Percentiles rank a stretch among this genome's conserved stretches.
These are phyloP conservation scores for Boletellus sp. DNA, from an alignment of 768 basidiomycete genomes.

Conservation along the genomic window DNA sequence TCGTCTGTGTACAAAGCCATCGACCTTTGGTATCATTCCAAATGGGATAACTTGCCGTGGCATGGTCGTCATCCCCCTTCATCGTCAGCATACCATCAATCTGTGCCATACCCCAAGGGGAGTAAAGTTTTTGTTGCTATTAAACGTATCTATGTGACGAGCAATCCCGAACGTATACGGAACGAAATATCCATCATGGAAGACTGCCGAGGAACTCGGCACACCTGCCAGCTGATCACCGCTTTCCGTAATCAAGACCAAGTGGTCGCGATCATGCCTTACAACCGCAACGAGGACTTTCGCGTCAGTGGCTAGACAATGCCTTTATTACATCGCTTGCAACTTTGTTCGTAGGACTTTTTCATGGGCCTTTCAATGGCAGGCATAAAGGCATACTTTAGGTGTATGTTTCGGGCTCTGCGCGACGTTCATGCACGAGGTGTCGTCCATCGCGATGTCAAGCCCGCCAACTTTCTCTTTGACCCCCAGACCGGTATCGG, in stretches of 20 bases:
- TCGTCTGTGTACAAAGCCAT: slow-evolving; percentile 99
- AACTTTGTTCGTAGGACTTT: slow-evolving; percentile 55
- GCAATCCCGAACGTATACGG: slow-evolving; percentile 84
- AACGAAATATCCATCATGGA: slow-evolving; percentile 93
- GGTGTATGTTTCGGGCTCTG: slow-evolving; percentile 86
- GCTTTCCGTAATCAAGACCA: slow-evolving; percentile 91
- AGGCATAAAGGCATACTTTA: slow-evolving; percentile 82
- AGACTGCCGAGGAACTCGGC: slow-evolving; percentile 76
- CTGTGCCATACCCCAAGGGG: slow-evolving; percentile 36
- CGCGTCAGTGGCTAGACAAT: slow-evolving; percentile 53
- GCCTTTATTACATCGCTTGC: not conserved
- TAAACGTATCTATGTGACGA: slow-evolving; percentile 96
- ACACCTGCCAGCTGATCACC: slow-evolving; percentile 90
- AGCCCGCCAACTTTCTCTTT: slow-evolving; percentile 96
- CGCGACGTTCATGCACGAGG: slow-evolving; percentile 82
- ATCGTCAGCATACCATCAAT: slow-evolving; percentile 68
- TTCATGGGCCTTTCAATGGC: slow-evolving; percentile 69
- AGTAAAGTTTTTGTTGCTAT: slow-evolving; percentile 81
- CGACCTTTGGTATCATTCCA: slow-evolving; percentile 69
- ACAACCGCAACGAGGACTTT: slow-evolving; percentile 89
- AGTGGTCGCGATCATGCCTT: slow-evolving; percentile 92
- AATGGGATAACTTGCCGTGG: slow-evolving; percentile 77
- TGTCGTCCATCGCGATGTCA: slow-evolving; percentile 95
- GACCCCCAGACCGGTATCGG: slow-evolving; percentile 82
- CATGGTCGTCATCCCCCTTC: slow-evolving; percentile 57